Percentiles rank a stretch among this genome's conserved stretches.
Conservation (phyloP, 2,329 filamentous ascomycete genomes). For the Massarina eburnea region DNA sequence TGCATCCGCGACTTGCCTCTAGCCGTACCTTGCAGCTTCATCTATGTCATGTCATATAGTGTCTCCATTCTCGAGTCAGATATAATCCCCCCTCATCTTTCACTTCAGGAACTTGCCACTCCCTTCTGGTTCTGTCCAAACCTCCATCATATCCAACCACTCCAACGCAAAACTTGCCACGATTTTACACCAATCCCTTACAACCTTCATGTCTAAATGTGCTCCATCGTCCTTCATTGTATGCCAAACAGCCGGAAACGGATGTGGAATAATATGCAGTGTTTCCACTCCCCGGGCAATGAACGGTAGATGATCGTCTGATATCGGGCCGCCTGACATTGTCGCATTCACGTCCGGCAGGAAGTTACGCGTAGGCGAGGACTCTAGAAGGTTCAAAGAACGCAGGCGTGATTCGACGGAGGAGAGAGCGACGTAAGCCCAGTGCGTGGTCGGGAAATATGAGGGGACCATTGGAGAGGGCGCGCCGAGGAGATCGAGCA, state of each 20-base stretch:
- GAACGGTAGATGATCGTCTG: conserved; percentile 93
- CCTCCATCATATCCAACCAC: conserved; percentile 80
- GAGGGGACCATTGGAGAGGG: conserved; percentile 72
- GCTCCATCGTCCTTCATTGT: conserved; percentile 78
- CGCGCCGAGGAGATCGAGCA: conserved; percentile 85
- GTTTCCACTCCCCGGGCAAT: conserved; percentile 83
- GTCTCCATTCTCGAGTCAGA: no score
- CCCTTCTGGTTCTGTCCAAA: conserved; percentile 26
- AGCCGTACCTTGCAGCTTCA: not conserved
- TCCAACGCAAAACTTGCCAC: conserved; percentile 83
- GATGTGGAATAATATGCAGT: conserved; percentile 82
- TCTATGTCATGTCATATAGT: not conserved
- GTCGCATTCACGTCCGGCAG: conserved; percentile 46
- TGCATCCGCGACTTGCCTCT: no score
- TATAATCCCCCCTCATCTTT: not conserved
- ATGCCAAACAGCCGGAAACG: conserved; percentile 88
- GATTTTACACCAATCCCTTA: conserved; percentile 86
- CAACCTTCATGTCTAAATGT: conserved; percentile 77
- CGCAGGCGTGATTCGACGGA: conserved; percentile 74
- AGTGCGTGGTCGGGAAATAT: conserved; percentile 88
- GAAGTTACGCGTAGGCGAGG: conserved; percentile 57
- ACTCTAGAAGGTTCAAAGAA: conserved; percentile 63
- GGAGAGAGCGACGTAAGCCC: conserved; percentile 83
- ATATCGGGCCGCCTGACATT: conserved; percentile 52
- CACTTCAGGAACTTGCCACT: not conserved